These are phyloP conservation scores for Niveomyces coronatus DNA, from an alignment of 2,329 filamentous ascomycete genomes.

Conservation along the genomic window DNA sequence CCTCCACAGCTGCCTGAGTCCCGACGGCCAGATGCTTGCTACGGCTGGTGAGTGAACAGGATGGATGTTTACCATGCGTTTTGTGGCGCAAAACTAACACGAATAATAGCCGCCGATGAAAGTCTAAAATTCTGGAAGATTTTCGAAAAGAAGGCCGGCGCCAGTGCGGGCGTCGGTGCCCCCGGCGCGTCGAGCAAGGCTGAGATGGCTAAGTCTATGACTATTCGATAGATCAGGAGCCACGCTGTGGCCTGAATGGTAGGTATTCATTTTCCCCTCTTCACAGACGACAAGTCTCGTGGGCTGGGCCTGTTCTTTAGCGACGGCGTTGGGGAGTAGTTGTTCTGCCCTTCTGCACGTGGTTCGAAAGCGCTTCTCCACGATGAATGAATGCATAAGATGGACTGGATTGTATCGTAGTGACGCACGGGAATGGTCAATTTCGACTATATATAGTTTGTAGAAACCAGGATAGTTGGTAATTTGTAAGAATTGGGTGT, in stretches of 20 bases:
- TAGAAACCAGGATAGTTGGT: conserved; percentile 7
- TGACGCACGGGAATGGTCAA: conserved; percentile 4
- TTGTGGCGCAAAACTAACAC: background rate
- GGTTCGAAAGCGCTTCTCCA: conserved; percentile 41
- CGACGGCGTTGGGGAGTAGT: conserved; percentile 41
- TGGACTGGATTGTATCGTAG: conserved; percentile 16
- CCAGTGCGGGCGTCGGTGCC: conserved; percentile 51
- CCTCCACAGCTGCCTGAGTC: conserved; percentile 91
- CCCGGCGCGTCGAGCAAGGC: conserved; percentile 67
- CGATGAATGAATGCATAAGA: conserved; percentile 23
- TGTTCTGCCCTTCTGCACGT: conserved; percentile 32
- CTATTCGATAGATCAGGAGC: conserved; percentile 55
- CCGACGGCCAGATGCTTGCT: conserved; percentile 94
- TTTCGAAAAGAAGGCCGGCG: conserved; percentile 94
- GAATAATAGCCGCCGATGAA: conserved; percentile 67
- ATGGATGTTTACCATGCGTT: background rate
- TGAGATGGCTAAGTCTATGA: conserved; percentile 90
- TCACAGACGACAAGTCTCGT: conserved; percentile 25
- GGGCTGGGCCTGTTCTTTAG: conserved; percentile 30
- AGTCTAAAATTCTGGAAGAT: conserved; percentile 99
- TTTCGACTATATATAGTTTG: conserved; percentile 8
- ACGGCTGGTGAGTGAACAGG: conserved; percentile 61
- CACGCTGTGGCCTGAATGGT: conserved; percentile 27
- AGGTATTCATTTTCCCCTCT: conserved; percentile 35
- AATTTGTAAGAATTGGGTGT: conserved; percentile 7